Base-by-base conservation (phyloP, 495 filamentous ascomycete species). In the Aspergillus kassunensis region DNA sequence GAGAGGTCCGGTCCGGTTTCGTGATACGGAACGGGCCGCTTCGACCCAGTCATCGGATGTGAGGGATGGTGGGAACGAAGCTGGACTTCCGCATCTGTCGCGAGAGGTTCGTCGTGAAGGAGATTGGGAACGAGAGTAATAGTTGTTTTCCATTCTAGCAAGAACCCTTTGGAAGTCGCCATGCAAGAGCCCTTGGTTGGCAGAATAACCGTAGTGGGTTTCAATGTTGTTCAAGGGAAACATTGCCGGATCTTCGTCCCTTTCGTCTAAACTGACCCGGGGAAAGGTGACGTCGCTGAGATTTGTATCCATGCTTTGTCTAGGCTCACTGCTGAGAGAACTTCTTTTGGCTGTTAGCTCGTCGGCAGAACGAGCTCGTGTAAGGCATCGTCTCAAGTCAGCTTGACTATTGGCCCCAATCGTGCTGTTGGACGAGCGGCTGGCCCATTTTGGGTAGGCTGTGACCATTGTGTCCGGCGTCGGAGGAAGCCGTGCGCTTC, bases 401-500 rank as follows among this genome's bases (percentile, higher is more conserved):
- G 37, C 12, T 19, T 47, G 59, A 18, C 63, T 62, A 27, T 59
- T 67, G 12, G 58, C 62, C 3, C 57, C 60, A 21, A 52, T 36
- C 48, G 68, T 66, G 44, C 70, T 74, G 18, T 64, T 61, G 31
- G 69, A 63, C 6, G 73, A 76, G 7, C 70, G 56, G 27, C 68
- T 71, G 6, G 58, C 54, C 8, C 57, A 61, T 6, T 44, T 54
- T 29, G 59, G 65, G 46, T 67, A 62, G 41, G 67, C 67, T 1
- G 71, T 74, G 35, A 66, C 73, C 73, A 76, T 74, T 2, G 73
- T 76, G 23, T 76, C 73, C 3, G 73, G 73, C 0, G 73, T 76
- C 7, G 70, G 73, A 31, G 73, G 73, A 6, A 76, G 60, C 18
- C 60, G 60, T 2, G 64, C 33, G 6, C 66, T 66, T 2, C 63